Evolutionary conservation across 805 yeast species (phyloP).

Genomic region (Ogataea methanolica): DNA sequence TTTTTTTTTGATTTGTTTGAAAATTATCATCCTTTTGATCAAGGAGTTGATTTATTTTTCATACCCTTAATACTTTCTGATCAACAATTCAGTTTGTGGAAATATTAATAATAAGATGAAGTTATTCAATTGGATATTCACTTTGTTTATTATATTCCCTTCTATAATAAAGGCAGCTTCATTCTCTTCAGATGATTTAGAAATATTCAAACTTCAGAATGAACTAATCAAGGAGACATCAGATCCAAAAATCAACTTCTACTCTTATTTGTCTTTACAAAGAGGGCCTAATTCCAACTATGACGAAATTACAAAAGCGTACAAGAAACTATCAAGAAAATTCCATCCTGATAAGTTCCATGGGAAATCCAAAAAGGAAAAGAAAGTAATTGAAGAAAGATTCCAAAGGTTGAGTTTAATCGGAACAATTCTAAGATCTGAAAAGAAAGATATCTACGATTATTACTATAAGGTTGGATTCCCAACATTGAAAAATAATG

Average conservation of each 20-base stretch:
- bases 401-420: slow-evolving; percentile 77
- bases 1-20: no score
- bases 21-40: no score
- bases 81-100: background rate
- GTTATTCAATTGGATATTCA: slow-evolving; percentile 6
- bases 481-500: slow-evolving; percentile 72
- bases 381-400: slow-evolving; percentile 55
- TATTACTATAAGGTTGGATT: slow-evolving; percentile 79
- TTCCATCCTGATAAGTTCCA: slow-evolving; percentile 83
- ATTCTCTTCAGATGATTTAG: slow-evolving; percentile 57
- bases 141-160: slow-evolving; percentile 2
- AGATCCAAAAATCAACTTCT: slow-evolving; percentile 48
- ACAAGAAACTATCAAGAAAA: slow-evolving; percentile 63
- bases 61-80: background rate
- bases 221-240: slow-evolving; percentile 60
- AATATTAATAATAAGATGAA: slow-evolving; percentile 6
- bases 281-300: slow-evolving; percentile 37
- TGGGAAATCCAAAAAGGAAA: slow-evolving; percentile 21
- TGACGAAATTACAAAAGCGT: slow-evolving; percentile 58
- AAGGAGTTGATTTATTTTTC: background rate
- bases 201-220: slow-evolving; percentile 62
- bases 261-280: slow-evolving; percentile 57
- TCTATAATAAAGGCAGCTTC: slow-evolving; percentile 5
- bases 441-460: slow-evolving; percentile 71
- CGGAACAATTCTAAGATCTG: slow-evolving; percentile 64